Percentiles rank a stretch among this genome's conserved stretches.
phyloP scores from a whole-genome alignment of 768 basidiomycete species.

The Saitozyma podzolica region DNA sequence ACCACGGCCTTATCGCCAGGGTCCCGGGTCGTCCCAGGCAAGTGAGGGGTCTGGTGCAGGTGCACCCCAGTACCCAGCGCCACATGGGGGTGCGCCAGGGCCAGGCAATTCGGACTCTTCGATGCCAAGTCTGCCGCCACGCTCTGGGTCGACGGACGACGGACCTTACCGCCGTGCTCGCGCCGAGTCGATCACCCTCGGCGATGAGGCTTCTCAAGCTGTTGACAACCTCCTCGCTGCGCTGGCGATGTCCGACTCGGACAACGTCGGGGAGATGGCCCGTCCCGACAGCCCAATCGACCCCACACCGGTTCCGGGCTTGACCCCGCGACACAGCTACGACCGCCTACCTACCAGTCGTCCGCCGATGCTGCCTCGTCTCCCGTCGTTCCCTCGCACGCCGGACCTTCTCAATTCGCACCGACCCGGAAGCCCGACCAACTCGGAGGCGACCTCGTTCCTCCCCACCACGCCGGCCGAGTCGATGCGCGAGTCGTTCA shows the following conservation, averaged over 20 bases:
- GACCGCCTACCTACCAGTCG: too few species aligned
- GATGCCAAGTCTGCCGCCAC: too few species aligned
- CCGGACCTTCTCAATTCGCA: background rate
- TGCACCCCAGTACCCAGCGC: background rate
- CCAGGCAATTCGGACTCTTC: too few species aligned
- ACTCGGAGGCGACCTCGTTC: constrained; percentile 23
- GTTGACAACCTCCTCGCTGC: constrained; percentile 21
- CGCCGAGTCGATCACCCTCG: constrained; percentile 26
- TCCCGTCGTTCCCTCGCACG: background rate
- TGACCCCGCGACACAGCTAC: too few species aligned
- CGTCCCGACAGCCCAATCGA: constrained; percentile 7
- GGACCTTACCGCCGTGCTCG: constrained; percentile 25
- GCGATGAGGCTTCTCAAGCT: constrained; percentile 8
- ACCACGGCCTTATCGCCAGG: constrained; percentile 14
- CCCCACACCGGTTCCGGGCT: background rate
- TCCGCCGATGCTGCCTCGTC: background rate
- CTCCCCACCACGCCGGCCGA: constrained; percentile 26
- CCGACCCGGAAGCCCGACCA: background rate
- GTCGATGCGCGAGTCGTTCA: background rate
- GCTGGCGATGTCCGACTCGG: constrained; percentile 2
- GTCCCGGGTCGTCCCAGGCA: background rate
- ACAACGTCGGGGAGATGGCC: background rate
- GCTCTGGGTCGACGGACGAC: constrained; percentile 6
- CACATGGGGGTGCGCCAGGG: too few species aligned
- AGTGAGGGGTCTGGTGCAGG: background rate